Base-by-base conservation (phyloP, 768 basidiomycete genomes). In the Heimioporus sp. region DNA sequence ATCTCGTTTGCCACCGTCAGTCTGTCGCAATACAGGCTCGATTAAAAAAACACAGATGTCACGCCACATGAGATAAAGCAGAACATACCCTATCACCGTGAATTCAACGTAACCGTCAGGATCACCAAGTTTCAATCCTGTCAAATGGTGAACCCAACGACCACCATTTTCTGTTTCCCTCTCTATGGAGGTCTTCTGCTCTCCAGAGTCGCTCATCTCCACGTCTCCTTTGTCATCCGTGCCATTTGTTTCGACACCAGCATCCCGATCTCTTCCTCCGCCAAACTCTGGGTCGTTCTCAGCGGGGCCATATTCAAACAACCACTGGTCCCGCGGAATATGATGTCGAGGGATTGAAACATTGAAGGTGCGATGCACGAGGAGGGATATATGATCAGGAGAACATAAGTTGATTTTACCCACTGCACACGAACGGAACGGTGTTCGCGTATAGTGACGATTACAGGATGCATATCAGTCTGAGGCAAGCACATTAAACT, bases 331-430 rank as follows among this genome's bases (percentile, higher is more conserved):
- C 24, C 73, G 75, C 3, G 91, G 90, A 57, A 98, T 93, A 66
- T 97, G 93, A 63, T 90, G 83, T 50, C 89, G 82, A 3, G 95
- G 94, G 69, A 98, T 94, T 17, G 95, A 95, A 16, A 90, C 88
- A 68, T 98, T 98, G 76, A 97, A 98, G 7, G 91, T 97, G 21
- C 85, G 83, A 60, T 94, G 90, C 4, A 94, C 77, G 32, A 98
- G 88, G 15, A 98, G 76, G 1, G 93, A 91, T 48, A 97, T 76
- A 61, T 98, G 95, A 64, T 95, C 93, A 1, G 93, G 92, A 3
- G 94, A 96, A 59, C 81, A 94, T 17, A 97, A 75, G 61, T 82
- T 95, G 46, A 97, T 80, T 61, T 83, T 88, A n/a, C 91, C 94
- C 52, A 78, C 94, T 95, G 56, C 31, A 59, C 19, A 51, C 37